These are phyloP conservation scores for Nasturtium officinale DNA, from an alignment of 345 rosid species.

Conservation along the genomic window DNA sequence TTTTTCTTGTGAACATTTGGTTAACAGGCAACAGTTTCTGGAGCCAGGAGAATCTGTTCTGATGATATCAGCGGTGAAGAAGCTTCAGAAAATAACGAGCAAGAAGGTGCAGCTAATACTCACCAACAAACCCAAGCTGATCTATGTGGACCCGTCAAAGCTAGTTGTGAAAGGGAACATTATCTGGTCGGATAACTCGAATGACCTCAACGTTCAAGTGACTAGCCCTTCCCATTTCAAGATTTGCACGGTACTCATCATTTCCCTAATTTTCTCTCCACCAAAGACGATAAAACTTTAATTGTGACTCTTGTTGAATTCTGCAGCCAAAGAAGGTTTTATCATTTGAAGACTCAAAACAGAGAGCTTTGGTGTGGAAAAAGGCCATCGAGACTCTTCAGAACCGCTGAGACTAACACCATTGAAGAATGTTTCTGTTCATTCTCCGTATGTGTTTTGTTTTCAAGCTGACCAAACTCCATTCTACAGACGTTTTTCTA, in stretches of 20 bases:
- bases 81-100: constrained; percentile 78
- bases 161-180: constrained; percentile 72
- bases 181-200: constrained; percentile 87
- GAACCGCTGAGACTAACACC: constrained; percentile 54
- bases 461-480: constrained; percentile 28
- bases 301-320: constrained; percentile 11
- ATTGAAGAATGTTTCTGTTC: constrained; percentile 14
- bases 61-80: constrained; percentile 91
- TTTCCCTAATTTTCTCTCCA: background rate
- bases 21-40: constrained; percentile 86
- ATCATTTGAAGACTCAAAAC: constrained; percentile 91
- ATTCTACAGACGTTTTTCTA: constrained; percentile 24
- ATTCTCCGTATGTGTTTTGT: constrained; percentile 4
- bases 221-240: constrained; percentile 76
- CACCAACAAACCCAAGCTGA: constrained; percentile 85
- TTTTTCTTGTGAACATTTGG: background rate
- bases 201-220: constrained; percentile 74
- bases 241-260: constrained; percentile 68
- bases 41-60: constrained; percentile 89
- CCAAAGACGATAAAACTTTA: background rate
- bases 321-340: constrained; percentile 91
- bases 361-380: constrained; percentile 92
- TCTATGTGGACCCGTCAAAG: constrained; percentile 82
- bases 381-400: constrained; percentile 94
- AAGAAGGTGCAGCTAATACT: constrained; percentile 96